phyloP scores from a whole-genome alignment of 805 yeast genomes.

The Yarrowia osloensis region DNA sequence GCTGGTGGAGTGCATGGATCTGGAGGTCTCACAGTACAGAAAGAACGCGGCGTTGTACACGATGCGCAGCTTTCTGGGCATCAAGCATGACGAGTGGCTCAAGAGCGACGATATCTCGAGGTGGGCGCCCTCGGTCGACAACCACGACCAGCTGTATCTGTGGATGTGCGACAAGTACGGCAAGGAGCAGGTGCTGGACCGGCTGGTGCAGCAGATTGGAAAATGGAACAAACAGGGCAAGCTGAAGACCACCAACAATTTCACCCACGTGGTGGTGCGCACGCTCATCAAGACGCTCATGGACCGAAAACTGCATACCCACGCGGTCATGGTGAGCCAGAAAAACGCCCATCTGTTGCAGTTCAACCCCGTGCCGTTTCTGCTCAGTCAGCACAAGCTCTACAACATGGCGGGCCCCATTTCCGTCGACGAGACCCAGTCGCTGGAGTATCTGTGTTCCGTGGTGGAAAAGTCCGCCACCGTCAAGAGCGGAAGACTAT shows the following conservation, averaged over 20 bases:
- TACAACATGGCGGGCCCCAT: conserved; percentile 19
- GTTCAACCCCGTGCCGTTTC: not conserved
- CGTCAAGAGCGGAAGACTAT: not conserved
- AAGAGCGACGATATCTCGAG: not conserved
- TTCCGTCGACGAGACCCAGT: not conserved
- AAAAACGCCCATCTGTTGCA: not conserved
- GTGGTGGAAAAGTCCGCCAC: conserved; percentile 3
- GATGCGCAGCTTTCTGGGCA: not conserved
- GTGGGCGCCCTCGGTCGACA: not conserved
- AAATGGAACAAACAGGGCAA: not conserved
- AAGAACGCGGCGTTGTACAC: not conserved
- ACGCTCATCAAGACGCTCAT: conserved; percentile 9
- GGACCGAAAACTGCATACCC: conserved; percentile 4
- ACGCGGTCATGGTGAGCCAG: conserved; percentile 12
- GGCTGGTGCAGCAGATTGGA: not conserved
- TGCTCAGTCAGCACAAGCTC: not conserved
- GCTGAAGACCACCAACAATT: not conserved
- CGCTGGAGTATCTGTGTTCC: conserved; percentile 9
- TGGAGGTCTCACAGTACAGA: not conserved
- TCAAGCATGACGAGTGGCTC: not conserved
- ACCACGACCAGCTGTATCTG: not conserved
- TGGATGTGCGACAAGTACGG: conserved; percentile 12
- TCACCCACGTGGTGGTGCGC: not conserved
- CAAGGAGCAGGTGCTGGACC: not conserved
- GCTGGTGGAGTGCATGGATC: conserved; percentile 5